A percentile compares a stretch with the other conserved stretches of the same genome.
phyloP scores from a whole-genome alignment of 2,329 filamentous ascomycete genomes.

The Rosellinia necatrix region DNA sequence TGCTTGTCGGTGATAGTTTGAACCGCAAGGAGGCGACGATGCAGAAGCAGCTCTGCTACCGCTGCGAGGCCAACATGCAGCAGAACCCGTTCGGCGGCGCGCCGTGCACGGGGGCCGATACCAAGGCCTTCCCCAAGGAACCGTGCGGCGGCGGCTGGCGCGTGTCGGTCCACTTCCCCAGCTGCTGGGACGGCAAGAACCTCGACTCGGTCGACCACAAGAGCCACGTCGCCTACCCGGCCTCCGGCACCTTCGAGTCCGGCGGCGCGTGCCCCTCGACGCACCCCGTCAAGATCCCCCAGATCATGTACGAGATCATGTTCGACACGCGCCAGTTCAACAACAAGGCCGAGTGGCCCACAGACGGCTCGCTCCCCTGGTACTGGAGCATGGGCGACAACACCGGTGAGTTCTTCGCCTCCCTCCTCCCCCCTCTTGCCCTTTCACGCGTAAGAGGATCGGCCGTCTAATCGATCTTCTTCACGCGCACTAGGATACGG shows the following conservation, averaged over 20 bases:
- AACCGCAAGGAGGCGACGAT: slow-evolving; percentile 37
- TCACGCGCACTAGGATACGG: slow-evolving; percentile 36
- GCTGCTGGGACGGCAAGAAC: slow-evolving; percentile 43
- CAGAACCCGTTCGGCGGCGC: slow-evolving; percentile 41
- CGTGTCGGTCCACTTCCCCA: slow-evolving; percentile 39
- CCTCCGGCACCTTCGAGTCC: slow-evolving; percentile 37
- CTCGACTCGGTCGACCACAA: slow-evolving; percentile 42
- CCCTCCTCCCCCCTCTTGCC: not conserved
- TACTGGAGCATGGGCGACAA: slow-evolving; percentile 41
- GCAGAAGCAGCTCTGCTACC: slow-evolving; percentile 39
- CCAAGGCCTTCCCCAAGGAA: slow-evolving; percentile 35
- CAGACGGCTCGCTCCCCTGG: slow-evolving; percentile 41
- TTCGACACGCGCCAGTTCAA: slow-evolving; percentile 45
- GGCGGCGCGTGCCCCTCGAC: slow-evolving; percentile 38
- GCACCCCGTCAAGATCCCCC: slow-evolving; percentile 43
- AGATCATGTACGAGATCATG: slow-evolving; percentile 50
- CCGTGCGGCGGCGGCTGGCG: slow-evolving; percentile 38
- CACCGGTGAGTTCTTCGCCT: slow-evolving; percentile 26
- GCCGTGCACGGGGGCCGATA: slow-evolving; percentile 40
- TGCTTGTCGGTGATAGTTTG: slow-evolving; percentile 39
- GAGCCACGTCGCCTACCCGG: slow-evolving; percentile 39
- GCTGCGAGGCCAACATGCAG: slow-evolving; percentile 40
- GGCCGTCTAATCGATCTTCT: not conserved
- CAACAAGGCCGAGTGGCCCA: slow-evolving; percentile 42
- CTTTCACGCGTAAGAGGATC: not conserved